Evolutionary conservation across 495 filamentous ascomycete genomes (phyloP).

Genomic region (Podospora tetraspora): DNA sequence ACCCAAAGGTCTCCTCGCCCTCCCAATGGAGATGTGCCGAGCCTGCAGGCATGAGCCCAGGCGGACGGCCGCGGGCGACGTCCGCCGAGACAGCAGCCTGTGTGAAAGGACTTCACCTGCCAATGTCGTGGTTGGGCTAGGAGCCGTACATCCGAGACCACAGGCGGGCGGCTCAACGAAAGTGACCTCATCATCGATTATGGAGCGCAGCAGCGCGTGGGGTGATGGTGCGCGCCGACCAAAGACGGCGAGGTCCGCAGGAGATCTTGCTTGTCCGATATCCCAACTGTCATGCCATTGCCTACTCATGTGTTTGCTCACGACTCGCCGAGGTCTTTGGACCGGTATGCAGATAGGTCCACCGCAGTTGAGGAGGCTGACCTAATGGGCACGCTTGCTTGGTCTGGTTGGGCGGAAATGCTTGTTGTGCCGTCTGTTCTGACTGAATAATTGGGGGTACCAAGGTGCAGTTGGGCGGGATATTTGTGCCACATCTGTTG

Average conservation of each 20-base stretch:
- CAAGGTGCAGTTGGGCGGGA: background rate
- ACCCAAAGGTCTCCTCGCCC: too few species aligned
- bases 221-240: constrained; percentile 7
- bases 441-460: background rate
- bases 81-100: constrained; percentile 2
- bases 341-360: constrained; percentile 16
- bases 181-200: constrained; percentile 14
- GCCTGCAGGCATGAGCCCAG: constrained; percentile 12
- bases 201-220: constrained; percentile 3
- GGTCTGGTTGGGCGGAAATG: constrained; percentile 26
- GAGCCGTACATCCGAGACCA: constrained; percentile 4
- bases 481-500: background rate
- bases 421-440: background rate
- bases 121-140: constrained; percentile 6
- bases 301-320: constrained; percentile 27
- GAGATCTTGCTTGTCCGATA: constrained; percentile 18
- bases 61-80: constrained; percentile 7
- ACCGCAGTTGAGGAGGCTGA: constrained; percentile 8
- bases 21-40: background rate
- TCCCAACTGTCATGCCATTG: constrained; percentile 26
- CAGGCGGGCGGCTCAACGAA: constrained; percentile 10
- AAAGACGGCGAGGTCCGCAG: constrained; percentile 10
- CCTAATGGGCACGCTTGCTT: constrained; percentile 15
- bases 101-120: constrained; percentile 11
- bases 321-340: constrained; percentile 21